Evolutionary conservation across 331 rosid genomes (phyloP).

Genomic region (Acacia concinna): DNA sequence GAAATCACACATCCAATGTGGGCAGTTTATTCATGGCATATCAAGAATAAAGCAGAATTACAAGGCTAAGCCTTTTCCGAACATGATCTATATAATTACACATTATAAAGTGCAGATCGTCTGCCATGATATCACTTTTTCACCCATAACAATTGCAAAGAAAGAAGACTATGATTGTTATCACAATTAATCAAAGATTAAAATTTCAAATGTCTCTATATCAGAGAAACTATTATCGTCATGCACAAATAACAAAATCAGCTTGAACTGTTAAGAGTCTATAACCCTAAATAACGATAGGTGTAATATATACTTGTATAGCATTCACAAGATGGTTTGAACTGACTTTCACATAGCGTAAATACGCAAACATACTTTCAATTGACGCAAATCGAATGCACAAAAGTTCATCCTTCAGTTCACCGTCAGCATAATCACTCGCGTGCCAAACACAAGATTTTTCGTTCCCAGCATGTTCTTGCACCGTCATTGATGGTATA

Average conservation of each 20-base stretch:
- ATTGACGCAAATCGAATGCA: constrained; percentile 81
- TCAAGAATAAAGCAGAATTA: neutral
- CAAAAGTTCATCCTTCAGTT: constrained; percentile 82
- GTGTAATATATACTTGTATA: neutral
- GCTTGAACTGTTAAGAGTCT: neutral
- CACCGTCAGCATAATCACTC: constrained; percentile 81
- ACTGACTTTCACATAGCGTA: neutral
- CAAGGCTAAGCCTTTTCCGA: neutral
- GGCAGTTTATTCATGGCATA: neutral
- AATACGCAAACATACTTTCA: constrained; percentile 58
- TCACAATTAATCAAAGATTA: neutral
- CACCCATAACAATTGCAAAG: neutral
- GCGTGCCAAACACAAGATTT: constrained; percentile 97
- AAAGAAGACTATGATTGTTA: neutral
- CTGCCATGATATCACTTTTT: neutral
- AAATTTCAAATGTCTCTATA: neutral
- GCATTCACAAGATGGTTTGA: neutral
- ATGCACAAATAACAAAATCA: neutral
- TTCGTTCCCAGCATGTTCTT: constrained; percentile 87
- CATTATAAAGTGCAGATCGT: neutral
- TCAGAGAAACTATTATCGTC: neutral
- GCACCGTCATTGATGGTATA: constrained; percentile 67
- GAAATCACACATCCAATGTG: neutral
- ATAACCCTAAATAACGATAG: neutral
- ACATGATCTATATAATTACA: neutral